Evolutionary conservation across 2,329 filamentous ascomycete species (phyloP).

Genomic region (Paradendryphiella salina): DNA sequence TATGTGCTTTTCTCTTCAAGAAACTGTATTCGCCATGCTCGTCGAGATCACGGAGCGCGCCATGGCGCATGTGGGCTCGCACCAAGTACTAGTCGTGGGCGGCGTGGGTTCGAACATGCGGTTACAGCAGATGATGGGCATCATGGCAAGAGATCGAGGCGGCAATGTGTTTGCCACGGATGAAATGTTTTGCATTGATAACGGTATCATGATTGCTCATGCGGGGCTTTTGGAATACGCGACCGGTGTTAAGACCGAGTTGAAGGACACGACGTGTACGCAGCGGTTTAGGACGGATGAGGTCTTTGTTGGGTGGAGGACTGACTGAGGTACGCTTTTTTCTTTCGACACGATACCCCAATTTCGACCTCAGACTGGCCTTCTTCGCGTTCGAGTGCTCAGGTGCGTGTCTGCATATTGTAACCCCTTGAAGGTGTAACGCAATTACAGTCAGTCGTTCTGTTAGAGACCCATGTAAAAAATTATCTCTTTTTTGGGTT

Average conservation of each 20-base stretch:
- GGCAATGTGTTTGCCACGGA: conserved; percentile 94
- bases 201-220: conserved; percentile 99
- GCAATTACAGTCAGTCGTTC: too few relatives aligned
- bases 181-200: conserved; percentile 97
- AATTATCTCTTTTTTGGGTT: too few relatives aligned
- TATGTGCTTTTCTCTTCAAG: conserved; percentile 91
- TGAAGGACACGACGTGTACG: conserved; percentile 76
- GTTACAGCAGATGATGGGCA: conserved; percentile 96
- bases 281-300: conserved; percentile 57
- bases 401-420: too few relatives aligned
- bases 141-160: conserved; percentile 86
- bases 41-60: conserved; percentile 98
- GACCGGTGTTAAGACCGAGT: conserved; percentile 74
- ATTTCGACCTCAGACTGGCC: not conserved
- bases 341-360: conserved; percentile 17
- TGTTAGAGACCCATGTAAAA: too few relatives aligned
- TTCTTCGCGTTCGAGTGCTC: too few relatives aligned
- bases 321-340: conserved; percentile 27
- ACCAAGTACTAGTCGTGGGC: conserved; percentile 90
- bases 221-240: conserved; percentile 84
- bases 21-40: conserved; percentile 94
- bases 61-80: conserved; percentile 94
- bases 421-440: too few relatives aligned
- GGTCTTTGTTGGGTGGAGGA: conserved; percentile 55
- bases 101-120: conserved; percentile 95